Evolutionary conservation across 441 rosid species (phyloP).

Genomic region (Theobroma grandiflorum): DNA sequence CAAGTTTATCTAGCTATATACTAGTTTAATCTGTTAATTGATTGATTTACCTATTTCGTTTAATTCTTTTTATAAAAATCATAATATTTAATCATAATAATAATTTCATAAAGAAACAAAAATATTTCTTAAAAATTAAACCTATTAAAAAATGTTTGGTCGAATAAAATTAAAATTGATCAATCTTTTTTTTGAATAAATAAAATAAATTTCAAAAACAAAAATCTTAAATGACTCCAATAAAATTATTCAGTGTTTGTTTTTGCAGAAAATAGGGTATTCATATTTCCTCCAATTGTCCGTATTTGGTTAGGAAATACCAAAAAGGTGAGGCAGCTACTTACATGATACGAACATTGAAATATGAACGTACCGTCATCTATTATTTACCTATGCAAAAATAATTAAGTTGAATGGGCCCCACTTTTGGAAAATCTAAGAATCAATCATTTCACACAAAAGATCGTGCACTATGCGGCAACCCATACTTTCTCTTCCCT

Average conservation of each 20-base stretch:
- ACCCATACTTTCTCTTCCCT: not conserved
- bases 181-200: not conserved
- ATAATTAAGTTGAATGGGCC: not conserved
- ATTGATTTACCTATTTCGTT: too few species aligned
- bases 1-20: not conserved
- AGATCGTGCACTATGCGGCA: not conserved
- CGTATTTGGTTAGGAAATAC: not conserved
- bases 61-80: too few species aligned
- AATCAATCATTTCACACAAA: conserved; percentile 9
- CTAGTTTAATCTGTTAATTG: too few species aligned
- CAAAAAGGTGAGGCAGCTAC: not conserved
- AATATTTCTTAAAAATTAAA: not conserved
- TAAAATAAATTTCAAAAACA: not conserved
- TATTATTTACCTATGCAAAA: not conserved
- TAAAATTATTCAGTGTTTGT: not conserved
- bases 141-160: not conserved
- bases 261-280: not conserved
- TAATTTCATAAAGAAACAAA: too few species aligned
- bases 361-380: not conserved
- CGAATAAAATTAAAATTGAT: not conserved
- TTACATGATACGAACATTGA: not conserved
- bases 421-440: conserved; percentile 10
- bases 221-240: not conserved
- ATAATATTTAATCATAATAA: too few species aligned
- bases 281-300: not conserved